These are phyloP conservation scores for Mycena leptocephala DNA, from an alignment of 768 basidiomycete species.

Conservation along the genomic window DNA sequence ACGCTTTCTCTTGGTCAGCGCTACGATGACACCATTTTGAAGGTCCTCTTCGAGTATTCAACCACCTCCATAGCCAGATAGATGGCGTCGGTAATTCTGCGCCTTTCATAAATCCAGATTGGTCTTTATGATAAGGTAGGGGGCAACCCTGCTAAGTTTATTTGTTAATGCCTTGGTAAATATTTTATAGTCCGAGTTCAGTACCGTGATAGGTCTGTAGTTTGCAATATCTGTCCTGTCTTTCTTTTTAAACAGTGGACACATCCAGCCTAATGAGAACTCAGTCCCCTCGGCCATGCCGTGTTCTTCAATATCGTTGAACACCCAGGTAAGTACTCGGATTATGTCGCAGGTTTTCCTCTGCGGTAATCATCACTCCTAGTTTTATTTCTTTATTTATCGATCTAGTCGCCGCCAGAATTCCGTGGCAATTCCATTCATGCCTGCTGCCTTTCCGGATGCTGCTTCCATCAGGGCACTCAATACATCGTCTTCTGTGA, in stretches of 20 bases:
- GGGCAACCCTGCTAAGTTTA: no score
- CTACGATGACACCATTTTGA: no score
- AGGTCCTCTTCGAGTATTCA: not conserved
- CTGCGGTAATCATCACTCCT: no score
- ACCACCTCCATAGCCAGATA: slow-evolving; percentile 29
- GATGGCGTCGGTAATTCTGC: slow-evolving; percentile 10
- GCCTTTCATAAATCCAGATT: slow-evolving; percentile 2
- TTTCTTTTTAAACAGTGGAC: not conserved
- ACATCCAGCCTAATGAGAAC: slow-evolving; percentile 4
- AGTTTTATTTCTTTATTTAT: no score
- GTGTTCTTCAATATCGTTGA: slow-evolving; percentile 13
- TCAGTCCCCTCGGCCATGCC: not conserved
- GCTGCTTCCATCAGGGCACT: no score
- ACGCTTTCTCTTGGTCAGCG: no score
- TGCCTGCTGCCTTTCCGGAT: no score
- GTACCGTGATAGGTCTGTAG: not conserved
- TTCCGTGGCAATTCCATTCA: not conserved
- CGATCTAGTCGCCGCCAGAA: no score
- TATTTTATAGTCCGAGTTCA: slow-evolving; percentile 10
- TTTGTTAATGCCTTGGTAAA: slow-evolving; percentile 12
- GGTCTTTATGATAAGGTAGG: slow-evolving; percentile 13
- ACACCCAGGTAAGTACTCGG: not conserved
- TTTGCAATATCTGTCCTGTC: not conserved
- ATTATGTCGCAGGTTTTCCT: no score
- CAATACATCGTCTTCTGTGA: no score